Percentiles rank a stretch among this genome's conserved stretches.
Evolutionary conservation across 805 yeast genomes (phyloP).

Genomic region (Yamadazyma philogaea): DNA sequence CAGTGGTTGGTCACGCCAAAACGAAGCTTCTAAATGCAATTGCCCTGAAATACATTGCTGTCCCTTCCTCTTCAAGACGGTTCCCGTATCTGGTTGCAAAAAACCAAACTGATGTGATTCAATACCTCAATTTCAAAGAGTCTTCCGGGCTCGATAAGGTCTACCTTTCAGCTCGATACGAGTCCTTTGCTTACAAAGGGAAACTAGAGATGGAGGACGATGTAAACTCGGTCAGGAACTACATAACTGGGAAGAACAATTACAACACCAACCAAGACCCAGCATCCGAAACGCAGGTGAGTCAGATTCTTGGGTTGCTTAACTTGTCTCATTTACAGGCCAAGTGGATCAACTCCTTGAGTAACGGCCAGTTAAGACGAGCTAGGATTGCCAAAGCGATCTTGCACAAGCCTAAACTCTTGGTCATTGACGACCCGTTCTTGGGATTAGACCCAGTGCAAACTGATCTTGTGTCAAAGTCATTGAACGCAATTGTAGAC

Average conservation of each 20-base stretch:
- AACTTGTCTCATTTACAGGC: constrained; percentile 54
- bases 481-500: constrained; percentile 35
- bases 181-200: constrained; percentile 67
- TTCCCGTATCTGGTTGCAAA: constrained; percentile 48
- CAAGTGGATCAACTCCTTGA: constrained; percentile 80
- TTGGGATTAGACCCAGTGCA: constrained; percentile 85
- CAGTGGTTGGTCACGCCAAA: constrained; percentile 44
- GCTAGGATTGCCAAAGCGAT: constrained; percentile 81
- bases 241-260: constrained; percentile 57
- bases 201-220: constrained; percentile 57
- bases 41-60: constrained; percentile 52
- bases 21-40: constrained; percentile 51
- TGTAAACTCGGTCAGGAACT: constrained; percentile 52
- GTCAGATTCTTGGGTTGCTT: constrained; percentile 32
- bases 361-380: constrained; percentile 92
- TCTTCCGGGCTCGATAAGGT: constrained; percentile 44
- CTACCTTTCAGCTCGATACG: constrained; percentile 87
- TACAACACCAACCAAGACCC: constrained; percentile 37
- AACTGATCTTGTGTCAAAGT: constrained; percentile 53
- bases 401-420: constrained; percentile 57
- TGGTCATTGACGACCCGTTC: constrained; percentile 88
- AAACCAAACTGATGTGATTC: constrained; percentile 28
- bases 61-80: constrained; percentile 50
- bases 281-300: constrained; percentile 31
- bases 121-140: constrained; percentile 34